Evolutionary conservation across 306 rosid species (phyloP), one percentile per base, ranked within the genome.

Genomic region (Castanea mollissima): DNA sequence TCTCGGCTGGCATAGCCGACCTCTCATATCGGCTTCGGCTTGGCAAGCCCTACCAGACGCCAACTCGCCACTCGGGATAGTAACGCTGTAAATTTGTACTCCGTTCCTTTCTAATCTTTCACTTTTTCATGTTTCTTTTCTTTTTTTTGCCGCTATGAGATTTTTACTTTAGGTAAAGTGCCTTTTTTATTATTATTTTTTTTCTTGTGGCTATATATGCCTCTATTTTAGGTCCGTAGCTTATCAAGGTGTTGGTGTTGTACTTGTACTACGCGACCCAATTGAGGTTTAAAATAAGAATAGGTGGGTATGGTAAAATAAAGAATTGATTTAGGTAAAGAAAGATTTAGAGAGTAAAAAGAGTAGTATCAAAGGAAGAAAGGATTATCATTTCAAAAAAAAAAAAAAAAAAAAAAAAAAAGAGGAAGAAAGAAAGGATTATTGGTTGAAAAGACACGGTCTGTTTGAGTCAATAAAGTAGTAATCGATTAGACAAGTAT

Each of bases 1-100:
- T 15, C 85, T 94, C 35, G 98, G 98, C 21, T 94, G 98, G 98
- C 98, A 94, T 52, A 92, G 89, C 90, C 92, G 97, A 0, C 91
- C 98, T 18, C 89, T 93, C 23, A 90, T 93, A 35, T 88, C 97
- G 59, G 98, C 97, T 81, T 93, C 98, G 63, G 98, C 93, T 65
- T 93, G 98, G 98, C 92, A 91, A 78, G 88, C 88, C 23, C 80
- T 31, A 21, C 49, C 78, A 1, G 79, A 72, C 2, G 11, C 65
- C 18, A 71, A 29, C 27, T 67, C 82, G 44, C 64, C 86, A 15
- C 81, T 78, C 52, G 71, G 78, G 74, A 52, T 67, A 16, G 4
- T 81, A 64, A 75, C 35, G 13, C 71, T 74, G 82, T 87, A 81
- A 83, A 83, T 72, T 76, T 85, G 27, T 71, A 65, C 60, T 29